These are phyloP conservation scores for Rhodofomes roseus DNA, from an alignment of 1,284 basidiomycete genomes.

Conservation along the genomic window DNA sequence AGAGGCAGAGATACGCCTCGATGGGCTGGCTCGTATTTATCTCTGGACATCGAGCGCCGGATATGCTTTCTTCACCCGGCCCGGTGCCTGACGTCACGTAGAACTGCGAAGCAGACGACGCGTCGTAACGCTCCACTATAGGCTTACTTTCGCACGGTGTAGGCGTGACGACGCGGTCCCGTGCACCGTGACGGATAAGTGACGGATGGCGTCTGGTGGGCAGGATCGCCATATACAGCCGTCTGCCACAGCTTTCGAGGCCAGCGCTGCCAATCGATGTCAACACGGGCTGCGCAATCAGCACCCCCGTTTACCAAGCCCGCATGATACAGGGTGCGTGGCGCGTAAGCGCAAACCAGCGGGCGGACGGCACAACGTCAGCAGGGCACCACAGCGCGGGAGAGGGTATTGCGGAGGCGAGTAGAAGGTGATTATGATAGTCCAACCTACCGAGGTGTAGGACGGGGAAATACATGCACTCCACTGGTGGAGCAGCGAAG, in stretches of 20 bases:
- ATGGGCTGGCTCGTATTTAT: slow-evolving; percentile 6
- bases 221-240: neutral
- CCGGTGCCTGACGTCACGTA: slow-evolving; percentile 8
- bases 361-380: slow-evolving; percentile 1
- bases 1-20: neutral
- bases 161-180: neutral
- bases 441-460: neutral
- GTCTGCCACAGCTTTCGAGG: neutral
- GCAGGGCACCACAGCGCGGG: neutral
- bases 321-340: neutral
- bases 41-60: slow-evolving; percentile 2
- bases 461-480: neutral
- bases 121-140: neutral
- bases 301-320: slow-evolving; percentile 4
- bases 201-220: slow-evolving; percentile 2
- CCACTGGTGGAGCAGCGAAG: neutral
- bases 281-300: neutral
- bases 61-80: neutral
- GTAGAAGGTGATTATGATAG: neutral
- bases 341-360: neutral
- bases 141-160: neutral
- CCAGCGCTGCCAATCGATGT: neutral
- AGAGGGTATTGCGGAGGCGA: neutral
- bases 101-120: neutral
- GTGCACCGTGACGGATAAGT: slow-evolving; percentile 7